phyloP scores from a whole-genome alignment of 805 yeast species.

The Candida succiphila region DNA sequence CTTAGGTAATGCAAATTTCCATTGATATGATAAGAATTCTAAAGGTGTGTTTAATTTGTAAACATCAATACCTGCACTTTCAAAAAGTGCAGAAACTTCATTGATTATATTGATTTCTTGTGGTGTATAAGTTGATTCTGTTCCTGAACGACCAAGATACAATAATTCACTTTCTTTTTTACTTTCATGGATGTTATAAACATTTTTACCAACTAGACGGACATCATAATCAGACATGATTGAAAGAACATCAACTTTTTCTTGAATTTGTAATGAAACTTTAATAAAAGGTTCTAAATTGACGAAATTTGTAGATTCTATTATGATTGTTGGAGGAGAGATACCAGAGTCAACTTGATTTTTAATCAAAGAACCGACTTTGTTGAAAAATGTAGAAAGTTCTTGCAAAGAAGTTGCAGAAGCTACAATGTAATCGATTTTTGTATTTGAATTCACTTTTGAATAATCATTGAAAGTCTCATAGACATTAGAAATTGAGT shows the following conservation, averaged over 20 bases:
- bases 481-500: slow-evolving; percentile 10
- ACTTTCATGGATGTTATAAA: slow-evolving; percentile 24
- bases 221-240: slow-evolving; percentile 57
- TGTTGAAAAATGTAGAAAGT: slow-evolving; percentile 30
- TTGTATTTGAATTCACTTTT: not conserved
- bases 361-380: slow-evolving; percentile 26
- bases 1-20: slow-evolving; percentile 76
- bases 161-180: slow-evolving; percentile 35
- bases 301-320: slow-evolving; percentile 66
- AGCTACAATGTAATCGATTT: slow-evolving; percentile 34
- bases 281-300: slow-evolving; percentile 62
- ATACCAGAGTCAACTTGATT: slow-evolving; percentile 9
- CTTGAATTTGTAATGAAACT: slow-evolving; percentile 25
- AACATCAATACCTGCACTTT: slow-evolving; percentile 31
- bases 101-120: slow-evolving; percentile 29
- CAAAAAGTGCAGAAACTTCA: slow-evolving; percentile 26
- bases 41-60: slow-evolving; percentile 40
- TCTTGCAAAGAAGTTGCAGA: slow-evolving; percentile 43
- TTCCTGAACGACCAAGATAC: slow-evolving; percentile 32
- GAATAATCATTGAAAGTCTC: slow-evolving; percentile 17
- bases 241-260: slow-evolving; percentile 34
- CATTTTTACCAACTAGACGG: slow-evolving; percentile 25
- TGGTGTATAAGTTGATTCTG: slow-evolving; percentile 30
- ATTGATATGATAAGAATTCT: slow-evolving; percentile 64
- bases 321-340: slow-evolving; percentile 39